Evolutionary conservation across 208 protist species (phyloP), one percentile per base, ranked within the genome.

Genomic region (Phytomonas francai): DNA sequence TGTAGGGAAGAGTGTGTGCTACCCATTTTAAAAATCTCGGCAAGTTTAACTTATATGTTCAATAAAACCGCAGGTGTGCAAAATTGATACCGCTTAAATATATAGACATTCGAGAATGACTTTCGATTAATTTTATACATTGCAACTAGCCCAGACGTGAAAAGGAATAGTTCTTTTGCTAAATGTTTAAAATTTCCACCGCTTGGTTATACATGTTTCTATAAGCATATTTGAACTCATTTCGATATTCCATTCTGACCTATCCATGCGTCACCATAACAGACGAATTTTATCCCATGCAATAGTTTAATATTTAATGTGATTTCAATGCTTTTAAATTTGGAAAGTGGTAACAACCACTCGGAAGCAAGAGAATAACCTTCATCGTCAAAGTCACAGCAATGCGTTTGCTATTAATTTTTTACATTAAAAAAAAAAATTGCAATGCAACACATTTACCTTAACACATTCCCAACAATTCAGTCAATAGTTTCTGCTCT

Each of bases 221-320:
- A 45, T 45, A 45, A 45, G 19, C 39, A 45, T 45, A 45, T 45
- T 45, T 45, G 2, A 45, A 45, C 39, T 45, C 11, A 45, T 45
- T 45, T 7, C 39, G 39, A 45, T 45, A 45, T 22, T 45, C 19
- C 19, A 45, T 45, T 45, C 6, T 22, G 12, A 45, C 39, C 39
- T n/a, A 64, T 28, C 6, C 28, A 59, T 72, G 22, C 65, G 29
- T 72, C n/a, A 22, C 29, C 5, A 34, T 30, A 66, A 34, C 27
- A 66, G 62, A 30, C 34, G 14, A 39, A 2, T 34, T 16, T 14
- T 61, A 8, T 56, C n/a, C 6, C 19, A 66, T 36, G 11, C 1
- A 1, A 61, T 39, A 51, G 0, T 11, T 36, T 61, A 57, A 39
- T 57, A 54, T 14, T 63, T 54, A 39, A 34, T 39, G 32, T 9